Evolutionary conservation across 352 stramenopile species (phyloP).

Genomic region (Phytophthora pluvialis): DNA sequence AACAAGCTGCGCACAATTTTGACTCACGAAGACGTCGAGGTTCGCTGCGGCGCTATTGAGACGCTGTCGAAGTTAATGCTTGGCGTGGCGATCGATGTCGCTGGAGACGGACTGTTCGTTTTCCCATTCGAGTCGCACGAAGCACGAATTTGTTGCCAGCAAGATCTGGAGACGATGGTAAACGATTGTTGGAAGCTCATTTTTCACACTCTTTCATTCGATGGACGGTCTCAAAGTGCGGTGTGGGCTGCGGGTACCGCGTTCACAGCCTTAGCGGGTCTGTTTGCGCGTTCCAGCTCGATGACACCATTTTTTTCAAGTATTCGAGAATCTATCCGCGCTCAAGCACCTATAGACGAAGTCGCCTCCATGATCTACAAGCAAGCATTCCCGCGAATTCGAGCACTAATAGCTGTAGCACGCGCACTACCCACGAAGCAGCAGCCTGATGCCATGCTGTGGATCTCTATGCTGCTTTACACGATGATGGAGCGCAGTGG

Average conservation of each 20-base stretch:
- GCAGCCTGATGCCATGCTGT: slow-evolving; percentile 65
- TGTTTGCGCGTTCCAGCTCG: slow-evolving; percentile 57
- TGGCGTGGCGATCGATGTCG: slow-evolving; percentile 53
- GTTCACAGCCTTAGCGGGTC: slow-evolving; percentile 63
- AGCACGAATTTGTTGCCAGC: slow-evolving; percentile 77
- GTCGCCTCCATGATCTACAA: slow-evolving; percentile 71
- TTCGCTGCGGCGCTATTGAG: slow-evolving; percentile 65
- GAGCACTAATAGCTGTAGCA: slow-evolving; percentile 47
- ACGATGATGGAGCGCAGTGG: slow-evolving; percentile 87
- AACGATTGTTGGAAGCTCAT: slow-evolving; percentile 86
- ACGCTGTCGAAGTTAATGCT: slow-evolving; percentile 65
- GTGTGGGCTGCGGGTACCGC: slow-evolving; percentile 44
- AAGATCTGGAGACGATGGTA: slow-evolving; percentile 80
- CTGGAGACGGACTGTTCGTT: slow-evolving; percentile 60
- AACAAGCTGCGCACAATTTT: slow-evolving; percentile 77
- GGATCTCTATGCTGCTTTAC: slow-evolving; percentile 78
- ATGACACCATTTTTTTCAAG: slow-evolving; percentile 41
- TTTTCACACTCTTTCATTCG: slow-evolving; percentile 62
- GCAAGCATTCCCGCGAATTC: slow-evolving; percentile 64
- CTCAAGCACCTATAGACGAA: slow-evolving; percentile 67
- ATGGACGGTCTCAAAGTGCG: slow-evolving; percentile 21
- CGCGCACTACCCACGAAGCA: slow-evolving; percentile 60
- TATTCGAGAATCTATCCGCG: slow-evolving; percentile 30
- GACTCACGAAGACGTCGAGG: slow-evolving; percentile 67
- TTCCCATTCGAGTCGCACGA: slow-evolving; percentile 89